phyloP scores from a whole-genome alignment of 2,329 filamentous ascomycete genomes.

The Sarocladiaceae sp. region DNA sequence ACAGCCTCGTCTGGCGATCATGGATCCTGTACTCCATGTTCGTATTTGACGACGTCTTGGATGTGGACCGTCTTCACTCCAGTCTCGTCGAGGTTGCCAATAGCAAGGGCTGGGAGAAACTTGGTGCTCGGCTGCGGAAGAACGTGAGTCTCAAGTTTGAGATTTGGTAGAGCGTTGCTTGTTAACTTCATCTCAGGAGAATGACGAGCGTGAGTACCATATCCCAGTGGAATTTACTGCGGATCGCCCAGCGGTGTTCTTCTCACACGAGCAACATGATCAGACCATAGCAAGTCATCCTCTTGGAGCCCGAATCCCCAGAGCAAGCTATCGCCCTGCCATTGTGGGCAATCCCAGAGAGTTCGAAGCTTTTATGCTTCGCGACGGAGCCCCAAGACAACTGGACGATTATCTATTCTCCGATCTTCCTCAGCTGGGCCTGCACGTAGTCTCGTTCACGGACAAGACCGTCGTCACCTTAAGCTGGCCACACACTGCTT shows the following conservation, averaged over 20 bases:
- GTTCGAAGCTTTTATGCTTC: constrained; percentile 16
- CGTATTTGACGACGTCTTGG: constrained; percentile 22
- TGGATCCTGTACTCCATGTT: constrained; percentile 19
- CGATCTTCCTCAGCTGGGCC: constrained; percentile 32
- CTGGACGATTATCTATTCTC: constrained; percentile 29
- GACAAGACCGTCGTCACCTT: constrained; percentile 35
- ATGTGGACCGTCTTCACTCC: constrained; percentile 15
- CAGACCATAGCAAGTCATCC: constrained; percentile 28
- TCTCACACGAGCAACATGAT: constrained; percentile 24
- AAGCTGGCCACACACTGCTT: constrained; percentile 32
- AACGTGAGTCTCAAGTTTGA: constrained; percentile 13
- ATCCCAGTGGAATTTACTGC: constrained; percentile 28
- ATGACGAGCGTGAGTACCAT: constrained; percentile 33
- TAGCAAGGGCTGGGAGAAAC: constrained; percentile 19
- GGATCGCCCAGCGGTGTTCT: constrained; percentile 27
- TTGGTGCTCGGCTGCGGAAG: constrained; percentile 18
- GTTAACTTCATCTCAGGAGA: too few relatives aligned
- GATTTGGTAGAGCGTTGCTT: too few relatives aligned
- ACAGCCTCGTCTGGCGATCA: constrained; percentile 17
- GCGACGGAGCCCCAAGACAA: constrained; percentile 16
- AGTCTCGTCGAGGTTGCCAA: constrained; percentile 13
- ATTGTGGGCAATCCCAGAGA: constrained; percentile 19
- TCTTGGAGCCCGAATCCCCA: constrained; percentile 25
- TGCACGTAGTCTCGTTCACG: constrained; percentile 35
- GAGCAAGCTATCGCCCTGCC: constrained; percentile 15